Base-by-base conservation (phyloP, 768 basidiomycete species). In the Tephrocybe sp. region DNA sequence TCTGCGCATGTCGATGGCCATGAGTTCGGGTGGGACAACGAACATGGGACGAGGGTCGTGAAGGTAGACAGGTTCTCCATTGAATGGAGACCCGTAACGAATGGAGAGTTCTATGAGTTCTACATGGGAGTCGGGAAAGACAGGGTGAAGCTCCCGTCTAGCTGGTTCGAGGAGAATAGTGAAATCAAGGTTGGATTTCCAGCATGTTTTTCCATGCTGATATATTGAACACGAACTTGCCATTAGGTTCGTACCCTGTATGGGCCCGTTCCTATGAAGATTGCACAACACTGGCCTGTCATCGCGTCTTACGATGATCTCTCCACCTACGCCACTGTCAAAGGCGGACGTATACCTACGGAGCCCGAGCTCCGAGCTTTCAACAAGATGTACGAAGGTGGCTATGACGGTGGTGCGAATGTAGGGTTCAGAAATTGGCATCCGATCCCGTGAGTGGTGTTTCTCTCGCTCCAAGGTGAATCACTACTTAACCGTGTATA, bases 11-110 rank as follows among this genome's bases (percentile, higher is more conserved):
- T 79, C 36, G 63, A 68, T 15, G 69, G 67, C 7, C 86, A 95
- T 60, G 82, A 86, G 48, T 92, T 90, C 66, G 93, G 94, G 0
- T 94, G 96, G 97, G 97, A 99, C 64, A 94, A 92, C 58, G 97
- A 99, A 69, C 76, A 85, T 56, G 92, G 94, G 1, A 71, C 73
- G 54, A 72, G 84, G 19, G 62, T 60, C 12, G 80, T 86, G n/a
- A 55, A 76, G 0, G 84, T 97, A 26, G 72, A 69, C 32, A 51
- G 78, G 53, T 94, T 98, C 74, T 77, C 74, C 58, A 86, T 97
- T 32, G 86, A 87, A 34, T 87, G 89, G 78, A 73, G 92, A 53
- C 93, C 93, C 1, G 74, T 99, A 28, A 92, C 87, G 47, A 99
- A 98, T 55, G 85, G 84, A 9, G 84, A 99, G 59, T 97, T 92